Conservation (phyloP, 768 basidiomycete species). For the Cystobasidiopsis lactophilus region DNA sequence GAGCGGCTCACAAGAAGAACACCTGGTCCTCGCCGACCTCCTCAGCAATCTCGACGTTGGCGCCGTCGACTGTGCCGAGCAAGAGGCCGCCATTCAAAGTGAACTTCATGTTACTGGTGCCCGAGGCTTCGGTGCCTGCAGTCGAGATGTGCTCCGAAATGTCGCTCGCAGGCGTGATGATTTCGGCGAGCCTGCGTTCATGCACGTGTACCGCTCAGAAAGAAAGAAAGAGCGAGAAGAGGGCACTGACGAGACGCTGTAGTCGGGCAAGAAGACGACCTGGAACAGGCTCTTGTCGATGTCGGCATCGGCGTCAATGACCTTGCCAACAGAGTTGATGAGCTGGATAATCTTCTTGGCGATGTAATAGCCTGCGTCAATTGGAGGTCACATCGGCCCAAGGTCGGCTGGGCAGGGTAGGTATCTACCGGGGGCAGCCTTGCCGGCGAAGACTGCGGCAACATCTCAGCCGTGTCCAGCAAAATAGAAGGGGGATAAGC, state of each 20-base stretch:
- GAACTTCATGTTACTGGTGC: conserved; percentile 31
- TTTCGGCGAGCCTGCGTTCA: conserved; percentile 19
- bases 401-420: neutral
- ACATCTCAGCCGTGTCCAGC: no score
- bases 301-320: conserved; percentile 63
- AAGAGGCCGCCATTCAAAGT: conserved; percentile 75
- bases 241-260: conserved; percentile 33
- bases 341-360: conserved; percentile 89
- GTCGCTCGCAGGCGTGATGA: conserved; percentile 46
- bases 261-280: conserved; percentile 90
- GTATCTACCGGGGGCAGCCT: conserved; percentile 57
- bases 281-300: conserved; percentile 57
- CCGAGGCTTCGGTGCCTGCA: conserved; percentile 63
- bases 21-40: conserved; percentile 84
- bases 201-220: neutral
- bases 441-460: conserved; percentile 97
- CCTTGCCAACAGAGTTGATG: conserved; percentile 42
- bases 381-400: conserved; percentile 28
- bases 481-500: no score
- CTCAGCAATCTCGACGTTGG: conserved; percentile 89
- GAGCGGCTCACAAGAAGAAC: conserved; percentile 48
- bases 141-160: conserved; percentile 94
- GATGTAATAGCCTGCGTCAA: conserved; percentile 44
- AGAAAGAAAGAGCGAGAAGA: neutral
- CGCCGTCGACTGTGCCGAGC: conserved; percentile 42